phyloP scores from a whole-genome alignment of 1,139 yeast genomes.

The Blastobotrys malaysiensis region DNA sequence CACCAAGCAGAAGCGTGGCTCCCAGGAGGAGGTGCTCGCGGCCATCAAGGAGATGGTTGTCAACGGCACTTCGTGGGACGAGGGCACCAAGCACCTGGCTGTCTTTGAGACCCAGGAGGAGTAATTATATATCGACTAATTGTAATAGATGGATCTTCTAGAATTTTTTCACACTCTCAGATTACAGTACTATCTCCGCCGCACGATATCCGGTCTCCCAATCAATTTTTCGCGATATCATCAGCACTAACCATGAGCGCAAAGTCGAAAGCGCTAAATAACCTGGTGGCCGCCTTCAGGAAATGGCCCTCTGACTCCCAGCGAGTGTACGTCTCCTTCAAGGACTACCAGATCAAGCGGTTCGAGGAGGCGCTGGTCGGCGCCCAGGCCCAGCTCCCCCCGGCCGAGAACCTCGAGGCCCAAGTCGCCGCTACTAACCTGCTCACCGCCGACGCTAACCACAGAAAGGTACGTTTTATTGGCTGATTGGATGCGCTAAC shows the following conservation, averaged over 20 bases:
- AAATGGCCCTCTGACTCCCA: slow-evolving; percentile 28
- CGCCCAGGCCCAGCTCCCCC: slow-evolving; percentile 21
- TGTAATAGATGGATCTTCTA: not conserved
- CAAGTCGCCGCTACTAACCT: slow-evolving; percentile 27
- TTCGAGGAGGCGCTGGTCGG: slow-evolving; percentile 23
- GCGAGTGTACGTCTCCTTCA: slow-evolving; percentile 32
- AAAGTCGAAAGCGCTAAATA: slow-evolving; percentile 9
- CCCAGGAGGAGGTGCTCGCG: slow-evolving; percentile 65
- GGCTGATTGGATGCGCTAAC: not conserved
- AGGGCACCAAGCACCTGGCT: slow-evolving; percentile 57
- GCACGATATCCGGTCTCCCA: not conserved
- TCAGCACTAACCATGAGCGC: slow-evolving; percentile 2
- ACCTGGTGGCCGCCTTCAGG: slow-evolving; percentile 20
- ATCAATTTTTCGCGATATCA: not conserved
- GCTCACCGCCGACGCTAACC: slow-evolving; percentile 22
- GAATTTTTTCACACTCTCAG: too few relatives aligned
- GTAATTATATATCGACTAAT: slow-evolving; percentile 2
- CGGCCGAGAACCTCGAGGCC: slow-evolving; percentile 23
- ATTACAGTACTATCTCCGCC: too few relatives aligned
- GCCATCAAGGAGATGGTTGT: slow-evolving; percentile 78
- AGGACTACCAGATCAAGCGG: slow-evolving; percentile 26
- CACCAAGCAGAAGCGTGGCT: slow-evolving; percentile 95
- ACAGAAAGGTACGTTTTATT: slow-evolving; percentile 17
- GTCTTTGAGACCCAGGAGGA: slow-evolving; percentile 20
- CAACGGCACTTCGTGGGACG: slow-evolving; percentile 71